Conservation (phyloP, 2,329 filamentous ascomycete genomes). For the Eutypa lata region DNA sequence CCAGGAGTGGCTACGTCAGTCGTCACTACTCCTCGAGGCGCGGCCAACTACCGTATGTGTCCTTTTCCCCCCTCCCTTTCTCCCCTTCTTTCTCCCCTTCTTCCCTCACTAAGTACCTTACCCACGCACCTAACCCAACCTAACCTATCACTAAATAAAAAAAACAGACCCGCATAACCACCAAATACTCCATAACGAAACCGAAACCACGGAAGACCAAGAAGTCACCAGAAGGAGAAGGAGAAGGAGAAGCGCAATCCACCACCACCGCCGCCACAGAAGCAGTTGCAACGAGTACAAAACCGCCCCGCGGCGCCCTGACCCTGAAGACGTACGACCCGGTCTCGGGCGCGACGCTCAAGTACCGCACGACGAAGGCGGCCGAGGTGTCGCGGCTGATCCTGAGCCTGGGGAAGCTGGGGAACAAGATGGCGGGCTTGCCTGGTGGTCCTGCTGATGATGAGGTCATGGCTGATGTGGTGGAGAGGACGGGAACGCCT, state of each 20-base stretch:
- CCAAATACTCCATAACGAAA: conserved; percentile 74
- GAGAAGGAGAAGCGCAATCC: conserved; percentile 14
- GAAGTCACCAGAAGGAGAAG: conserved; percentile 8
- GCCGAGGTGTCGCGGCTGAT: conserved; percentile 86
- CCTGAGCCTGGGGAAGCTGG: conserved; percentile 70
- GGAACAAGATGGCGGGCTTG: conserved; percentile 63
- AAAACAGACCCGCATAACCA: conserved; percentile 79
- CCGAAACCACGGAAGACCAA: conserved; percentile 32
- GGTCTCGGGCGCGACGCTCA: conserved; percentile 73
- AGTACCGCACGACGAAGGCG: conserved; percentile 88
- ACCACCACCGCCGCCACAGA: conserved; percentile 19
- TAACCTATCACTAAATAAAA: conserved; percentile 10
- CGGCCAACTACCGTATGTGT: conserved; percentile 73
- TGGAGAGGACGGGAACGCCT: conserved; percentile 29
- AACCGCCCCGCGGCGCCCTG: conserved; percentile 62
- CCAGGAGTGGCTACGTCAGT: conserved; percentile 90
- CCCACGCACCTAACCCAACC: conserved; percentile 7
- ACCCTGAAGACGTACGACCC: conserved; percentile 90
- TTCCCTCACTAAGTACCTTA: conserved; percentile 1
- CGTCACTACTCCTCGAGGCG: conserved; percentile 78
- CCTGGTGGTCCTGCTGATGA: conserved; percentile 34
- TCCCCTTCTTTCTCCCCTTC: neutral
- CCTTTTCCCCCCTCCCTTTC: neutral
- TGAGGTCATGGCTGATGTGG: conserved; percentile 38
- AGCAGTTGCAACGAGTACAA: conserved; percentile 22